Conservation (phyloP, 768 basidiomycete genomes). For the Suillus placidus region DNA sequence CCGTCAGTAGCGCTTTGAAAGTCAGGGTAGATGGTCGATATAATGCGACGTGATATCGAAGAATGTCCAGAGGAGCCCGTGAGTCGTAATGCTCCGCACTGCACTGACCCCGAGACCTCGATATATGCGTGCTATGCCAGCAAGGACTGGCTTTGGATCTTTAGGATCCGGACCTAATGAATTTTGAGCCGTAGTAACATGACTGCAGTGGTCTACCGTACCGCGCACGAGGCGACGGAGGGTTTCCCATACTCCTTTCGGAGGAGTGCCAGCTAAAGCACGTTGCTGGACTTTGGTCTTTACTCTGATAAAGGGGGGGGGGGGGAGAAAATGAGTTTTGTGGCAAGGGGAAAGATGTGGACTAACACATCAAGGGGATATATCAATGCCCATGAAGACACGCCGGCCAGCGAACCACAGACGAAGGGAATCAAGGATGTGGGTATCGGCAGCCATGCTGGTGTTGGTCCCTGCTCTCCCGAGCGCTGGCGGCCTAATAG, state of each 20-base stretch:
- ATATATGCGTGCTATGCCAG: conserved; percentile 84
- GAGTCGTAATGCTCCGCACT: conserved; percentile 87
- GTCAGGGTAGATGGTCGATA: conserved; percentile 62
- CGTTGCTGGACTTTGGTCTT: conserved; percentile 98
- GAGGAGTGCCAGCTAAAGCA: conserved; percentile 75
- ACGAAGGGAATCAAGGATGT: conserved; percentile 83
- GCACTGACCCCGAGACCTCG: conserved; percentile 95
- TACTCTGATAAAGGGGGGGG: conserved; percentile 50
- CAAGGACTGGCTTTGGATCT: conserved; percentile 73
- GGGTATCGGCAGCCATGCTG: conserved; percentile 86
- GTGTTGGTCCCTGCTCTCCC: conserved; percentile 80
- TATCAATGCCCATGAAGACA: conserved; percentile 87
- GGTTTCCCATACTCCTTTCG: conserved; percentile 74
- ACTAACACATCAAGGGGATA: conserved; percentile 93
- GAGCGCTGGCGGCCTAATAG: conserved; percentile 74
- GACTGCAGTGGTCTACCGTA: conserved; percentile 31
- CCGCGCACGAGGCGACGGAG: conserved; percentile 80
- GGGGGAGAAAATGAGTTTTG: conserved; percentile 3
- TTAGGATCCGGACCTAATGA: conserved; percentile 73
- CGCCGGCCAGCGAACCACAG: conserved; percentile 89
- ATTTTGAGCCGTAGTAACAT: conserved; percentile 9
- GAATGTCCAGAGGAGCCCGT: conserved; percentile 92
- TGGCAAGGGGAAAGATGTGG: neutral
- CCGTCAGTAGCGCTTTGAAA: neutral
- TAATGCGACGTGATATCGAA: conserved; percentile 80